Base-by-base conservation (phyloP, 2,329 filamentous ascomycete species). In the Epichloe scottii region DNA sequence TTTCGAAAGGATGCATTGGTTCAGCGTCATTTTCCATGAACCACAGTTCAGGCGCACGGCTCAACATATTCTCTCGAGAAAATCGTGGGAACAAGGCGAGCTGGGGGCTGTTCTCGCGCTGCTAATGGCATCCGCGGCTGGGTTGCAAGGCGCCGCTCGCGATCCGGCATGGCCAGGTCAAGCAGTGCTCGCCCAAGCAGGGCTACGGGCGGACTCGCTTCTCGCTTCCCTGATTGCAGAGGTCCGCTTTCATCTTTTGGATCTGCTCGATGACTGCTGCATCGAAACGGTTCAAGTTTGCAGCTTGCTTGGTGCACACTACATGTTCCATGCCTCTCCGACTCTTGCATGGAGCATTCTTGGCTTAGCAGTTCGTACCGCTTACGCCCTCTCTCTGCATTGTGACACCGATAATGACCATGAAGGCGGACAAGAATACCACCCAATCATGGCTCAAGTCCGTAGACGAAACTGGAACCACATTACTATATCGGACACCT, bases 401-500 rank as follows among this genome's bases (percentile, higher is more conserved):
- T 58, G 56, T 50, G 52, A 46, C 17, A 40, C 44, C 38, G 48
- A 47, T 14, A 50, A 52, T 4, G 53, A 50, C 14, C 26, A 49
- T 14, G 41, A 33, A 10, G 26, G 14, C n/a, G 49, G 49, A 19
- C 35, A 45, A 21, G 42, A 21, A 10, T 21, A 38, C 23, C n/a
- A 50, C n/a, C 49, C 42, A 15, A 40, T 56, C 17, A 45, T 50
- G n/a, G 50, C 48, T 8, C 58, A 64, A 51, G 55, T 63, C 35
- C 57, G 61, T 10, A 57, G 57, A n/a, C 58, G 62, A 2, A 61
- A 58, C 39, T 64, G 62, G 62, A 63, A 62, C 41, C 61, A 64
- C 39, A 45, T 61, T 46, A 59, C 58, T 10, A 57, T 63, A 1
- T 51, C 55, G 8, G 62, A 64, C 43, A 62, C 58, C 3, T 64